A percentile compares a stretch with the other conserved stretches of the same genome.
Evolutionary conservation across 1,284 basidiomycete genomes (phyloP).

Genomic region (Puccinia novopanici): DNA sequence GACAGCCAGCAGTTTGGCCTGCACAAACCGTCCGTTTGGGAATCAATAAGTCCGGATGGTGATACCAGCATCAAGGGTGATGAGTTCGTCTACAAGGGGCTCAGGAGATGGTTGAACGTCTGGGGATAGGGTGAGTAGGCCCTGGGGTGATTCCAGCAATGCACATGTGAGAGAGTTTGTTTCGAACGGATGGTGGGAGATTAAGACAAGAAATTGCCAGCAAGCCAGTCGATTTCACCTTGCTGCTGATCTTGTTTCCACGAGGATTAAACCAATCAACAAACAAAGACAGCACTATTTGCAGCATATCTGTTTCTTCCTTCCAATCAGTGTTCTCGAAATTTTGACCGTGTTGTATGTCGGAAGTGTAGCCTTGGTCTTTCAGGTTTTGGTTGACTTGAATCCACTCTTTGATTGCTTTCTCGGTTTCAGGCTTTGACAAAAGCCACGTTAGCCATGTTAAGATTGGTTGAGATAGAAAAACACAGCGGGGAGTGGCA

Average conservation of each 20-base stretch:
- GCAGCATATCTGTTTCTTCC: not conserved
- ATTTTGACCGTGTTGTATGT: conserved; percentile 21
- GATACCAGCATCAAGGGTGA: conserved; percentile 23
- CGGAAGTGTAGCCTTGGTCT: not conserved
- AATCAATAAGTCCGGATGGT: conserved; percentile 13
- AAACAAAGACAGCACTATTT: conserved; percentile 15
- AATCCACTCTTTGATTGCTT: conserved; percentile 12
- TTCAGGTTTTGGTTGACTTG: not conserved
- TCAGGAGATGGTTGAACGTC: conserved; percentile 28
- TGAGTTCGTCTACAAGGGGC: conserved; percentile 27
- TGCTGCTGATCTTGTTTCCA: conserved; percentile 38
- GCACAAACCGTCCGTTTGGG: conserved; percentile 25
- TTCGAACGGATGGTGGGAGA: conserved; percentile 20
- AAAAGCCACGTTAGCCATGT: conserved; percentile 32
- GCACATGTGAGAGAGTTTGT: conserved; percentile 25
- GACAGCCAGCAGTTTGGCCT: conserved; percentile 11
- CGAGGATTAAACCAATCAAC: conserved; percentile 45
- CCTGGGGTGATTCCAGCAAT: conserved; percentile 29
- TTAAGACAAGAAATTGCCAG: conserved; percentile 37
- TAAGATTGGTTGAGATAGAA: conserved; percentile 6
- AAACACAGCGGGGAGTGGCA: conserved; percentile 8
- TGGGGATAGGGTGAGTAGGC: conserved; percentile 14
- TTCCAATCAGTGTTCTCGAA: not conserved
- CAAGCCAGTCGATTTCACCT: conserved; percentile 14
- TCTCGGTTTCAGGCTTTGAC: conserved; percentile 24